Evolutionary conservation across 148 eudicot genomes (phyloP), one percentile per base, ranked within the genome.

Genomic region (Nyssa sinensis): DNA sequence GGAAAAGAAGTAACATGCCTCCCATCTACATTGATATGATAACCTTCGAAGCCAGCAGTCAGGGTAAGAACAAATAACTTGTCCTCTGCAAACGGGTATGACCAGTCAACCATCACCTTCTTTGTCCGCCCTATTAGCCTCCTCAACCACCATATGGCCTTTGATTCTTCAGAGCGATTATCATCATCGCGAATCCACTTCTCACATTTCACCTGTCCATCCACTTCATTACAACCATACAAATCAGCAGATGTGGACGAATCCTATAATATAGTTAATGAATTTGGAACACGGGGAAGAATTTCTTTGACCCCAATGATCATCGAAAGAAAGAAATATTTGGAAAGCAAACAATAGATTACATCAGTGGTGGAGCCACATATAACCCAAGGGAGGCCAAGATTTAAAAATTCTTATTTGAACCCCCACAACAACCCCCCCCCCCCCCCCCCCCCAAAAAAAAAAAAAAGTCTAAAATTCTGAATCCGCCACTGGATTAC

Each of bases 21-120:
- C 77, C 96, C 98, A 65, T 93, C 91, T 21, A 90, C 96, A 74
- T 80, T 88, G 60, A 89, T 72, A 67, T 90, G 98, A 79, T 83
- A 93, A 37, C 98, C 98, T 82, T 93, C 98, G 74, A 90, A 82
- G 44, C 98, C 93, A 66, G 98, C 83, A 70, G 74, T 70, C 33
- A 90, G 73, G 3, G 93, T 90, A 66, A 93, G 94, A 63, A 90
- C 91, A 87, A 93, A 90, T 70, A 86, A 69, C 72, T 90, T 93
- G 32, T 82, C 87, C 84, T 93, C 92, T 0, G 72, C 81, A 74
- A 93, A 93, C 62, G 96, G 96, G 66, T 69, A 93, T 23, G 88
- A 90, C 96, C 93, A 86, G 66, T 87, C 89, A 61, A 88, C 62
- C 34, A 73, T 67, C 55, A 79, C 87, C 77, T 84, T 85, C 83